Base-by-base conservation (phyloP, 1,139 yeast genomes). In the Keqinozyma sinolaborantium region DNA sequence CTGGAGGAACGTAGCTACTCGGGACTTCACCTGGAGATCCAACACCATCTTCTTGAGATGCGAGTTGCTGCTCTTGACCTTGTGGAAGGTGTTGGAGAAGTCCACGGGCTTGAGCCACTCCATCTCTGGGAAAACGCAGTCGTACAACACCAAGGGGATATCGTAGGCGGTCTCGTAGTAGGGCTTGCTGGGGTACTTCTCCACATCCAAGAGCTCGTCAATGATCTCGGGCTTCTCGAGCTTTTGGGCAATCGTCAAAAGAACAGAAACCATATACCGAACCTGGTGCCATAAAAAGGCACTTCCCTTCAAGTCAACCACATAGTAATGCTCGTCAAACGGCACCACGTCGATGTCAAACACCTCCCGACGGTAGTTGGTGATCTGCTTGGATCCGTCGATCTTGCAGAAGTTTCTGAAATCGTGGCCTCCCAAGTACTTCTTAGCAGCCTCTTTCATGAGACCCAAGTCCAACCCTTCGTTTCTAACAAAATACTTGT, bases 261-360 rank as follows among this genome's bases (percentile, higher is more conserved):
- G 56, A 5, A 85, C 68, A 0, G 95, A 95, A 61, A 88, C 77
- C 95, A 94, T 92, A 45, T 95, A 88, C 32, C 98, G 73, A 14
- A 94, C 99, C 56, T 94, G 99, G 53, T 94, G 97, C 98, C 98
- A 94, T 37, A 94, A 62, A 47, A 94, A 94, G 5, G 98, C 98
- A 2, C 86, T 68, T 0, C 98, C 99, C 42, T 76, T 71, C 32
- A 92, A 63, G 51, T 88, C 90, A 53, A 92, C 80, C 36, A 81
- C 83, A 48, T 71, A 84, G 35, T 70, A 64, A 25, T 70, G 73
- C 16, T 63, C 70, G 27, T 56, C 48, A 4, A 75, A 45, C 5
- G 59, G 65, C 7, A 65, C 40, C 10, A 86, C 79, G 11, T 69
- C 56, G 1, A 90, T 67, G 29, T 66, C 57, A 26, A 66, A 47